Evolutionary conservation across 257 asterid genomes (phyloP).

Genomic region (Solanum rostratum): DNA sequence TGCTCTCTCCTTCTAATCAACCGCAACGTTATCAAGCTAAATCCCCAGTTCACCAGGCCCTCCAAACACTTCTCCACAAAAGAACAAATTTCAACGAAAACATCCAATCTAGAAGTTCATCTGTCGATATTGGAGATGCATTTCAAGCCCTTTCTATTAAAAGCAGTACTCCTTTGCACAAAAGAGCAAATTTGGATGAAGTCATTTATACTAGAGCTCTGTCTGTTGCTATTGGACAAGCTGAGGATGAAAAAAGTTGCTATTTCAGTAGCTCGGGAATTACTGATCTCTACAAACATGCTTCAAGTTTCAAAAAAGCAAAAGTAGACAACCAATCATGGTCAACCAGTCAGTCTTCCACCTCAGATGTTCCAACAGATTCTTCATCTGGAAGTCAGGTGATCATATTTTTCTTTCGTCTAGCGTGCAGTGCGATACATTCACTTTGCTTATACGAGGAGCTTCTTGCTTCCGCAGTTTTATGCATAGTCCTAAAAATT

Average conservation of each 20-base stretch:
- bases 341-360: conserved; percentile 22
- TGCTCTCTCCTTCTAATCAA: conserved; percentile 47
- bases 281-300: background rate
- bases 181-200: conserved; percentile 12
- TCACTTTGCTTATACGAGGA: background rate
- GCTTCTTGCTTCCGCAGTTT: background rate
- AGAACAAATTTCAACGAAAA: conserved; percentile 25
- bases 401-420: background rate
- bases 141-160: background rate
- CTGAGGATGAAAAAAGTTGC: background rate
- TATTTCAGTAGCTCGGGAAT: background rate
- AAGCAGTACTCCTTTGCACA: background rate
- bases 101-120: conserved; percentile 4
- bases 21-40: conserved; percentile 57
- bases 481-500: background rate
- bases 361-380: conserved; percentile 22
- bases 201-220: conserved; percentile 26
- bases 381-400: conserved; percentile 44
- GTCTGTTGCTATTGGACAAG: background rate
- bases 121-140: conserved; percentile 3
- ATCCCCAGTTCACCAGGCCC: conserved; percentile 30
- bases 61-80: conserved; percentile 25
- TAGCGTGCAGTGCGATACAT: background rate
- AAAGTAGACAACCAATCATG: conserved; percentile 8
- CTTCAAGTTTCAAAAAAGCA: background rate